Evolutionary conservation across 495 filamentous ascomycete species (phyloP), one percentile per base, ranked within the genome.

Genomic region (Aspergillus ellipticus): DNA sequence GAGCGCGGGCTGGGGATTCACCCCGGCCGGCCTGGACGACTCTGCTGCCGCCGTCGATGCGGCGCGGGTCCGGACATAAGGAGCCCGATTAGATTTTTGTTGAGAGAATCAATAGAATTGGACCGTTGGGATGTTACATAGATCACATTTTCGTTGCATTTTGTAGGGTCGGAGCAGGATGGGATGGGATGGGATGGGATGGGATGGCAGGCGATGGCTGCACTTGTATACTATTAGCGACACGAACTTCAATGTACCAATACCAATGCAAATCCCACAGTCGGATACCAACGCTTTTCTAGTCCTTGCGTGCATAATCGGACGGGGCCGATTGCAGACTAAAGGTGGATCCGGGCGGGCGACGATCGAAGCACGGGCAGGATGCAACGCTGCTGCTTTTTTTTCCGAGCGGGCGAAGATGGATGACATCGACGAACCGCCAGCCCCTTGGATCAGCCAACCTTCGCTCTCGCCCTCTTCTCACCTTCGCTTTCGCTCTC

Each of bases 1-100:
- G 71, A 69, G 66, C 26, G 55, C 67, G 29, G 70, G 69, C 4
- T 79, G 74, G 74, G 76, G 76, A 24, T 79, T 79, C 55, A 68
- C 61, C 35, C 63, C 72, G 16, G 62, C 64, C 4, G 56, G 39
- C 20, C 53, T 43, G 16, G 66, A 66, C 16, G 65, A 67, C 37
- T 42, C 63, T 28, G 58, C 46, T 10, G 28, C 56, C 24, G 45
- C 45, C 3, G 45, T 28, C 20, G 72, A 79, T 15, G 61, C 70
- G 4, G 71, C 70, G 26, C 71, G 74, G 21, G 76, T 79, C 22
- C 72, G 76, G 19, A 67, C 67, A 24, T 77, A 64, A 76, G 35
- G 10, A 4, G 13, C 11, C 19, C 42, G 39, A 39, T 9, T 43
- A 42, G 22, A 42, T 47, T 17, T 39, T 8, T 37, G 13, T 37